Base-by-base conservation (phyloP, 345 rosid genomes). In the Populus davidiana region DNA sequence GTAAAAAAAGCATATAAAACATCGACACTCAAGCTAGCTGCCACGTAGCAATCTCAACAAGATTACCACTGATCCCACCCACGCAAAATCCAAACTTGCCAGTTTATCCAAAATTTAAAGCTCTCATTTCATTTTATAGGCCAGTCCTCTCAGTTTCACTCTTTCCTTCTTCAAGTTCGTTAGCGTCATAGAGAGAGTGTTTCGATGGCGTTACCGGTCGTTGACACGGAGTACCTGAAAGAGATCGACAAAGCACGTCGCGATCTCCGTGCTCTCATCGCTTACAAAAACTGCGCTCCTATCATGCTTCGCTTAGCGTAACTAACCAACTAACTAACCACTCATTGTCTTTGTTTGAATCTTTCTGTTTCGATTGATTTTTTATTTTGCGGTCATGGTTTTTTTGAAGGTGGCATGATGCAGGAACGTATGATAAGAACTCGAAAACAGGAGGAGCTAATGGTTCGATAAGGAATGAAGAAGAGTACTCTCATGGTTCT, bases 301-400 rank as follows among this genome's bases (percentile, higher is more conserved):
- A 92, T 93, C 85, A 93, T 93, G 98, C 96, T 95, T 64, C 93
- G 99, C 78, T 85, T 93, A 75, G 99, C 99, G 97, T 95, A 87
- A 81, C 74, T 62, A 50, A 69, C 75, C 67, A 68, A 9, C 72
- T 41, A 54, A 49, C 52, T 61, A 25, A 23, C 54, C 33, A 14
- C 66, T 43, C 52, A 73, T 4, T 36, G 9, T 21, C 16, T 68
- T n/a, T 67, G 7, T 20, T 64, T 8, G n/a, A 35, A 12, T 43
- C 17, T 35, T 44, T 5, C 20, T 65, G 50, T 74, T 16, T 20
- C 33, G 61, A 8, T 54, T 49, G 31, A 31, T 43, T 39, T 6
- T 9, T 50, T 21, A 43, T 49, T 18, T 29, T 66, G 17, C 21
- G 38, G 27, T 44, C 70, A 17, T 41, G 23, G 13, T 35, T 47